These are phyloP conservation scores for Ustilaginoidea virens DNA, from an alignment of 2,329 filamentous ascomycete species.

Conservation along the genomic window DNA sequence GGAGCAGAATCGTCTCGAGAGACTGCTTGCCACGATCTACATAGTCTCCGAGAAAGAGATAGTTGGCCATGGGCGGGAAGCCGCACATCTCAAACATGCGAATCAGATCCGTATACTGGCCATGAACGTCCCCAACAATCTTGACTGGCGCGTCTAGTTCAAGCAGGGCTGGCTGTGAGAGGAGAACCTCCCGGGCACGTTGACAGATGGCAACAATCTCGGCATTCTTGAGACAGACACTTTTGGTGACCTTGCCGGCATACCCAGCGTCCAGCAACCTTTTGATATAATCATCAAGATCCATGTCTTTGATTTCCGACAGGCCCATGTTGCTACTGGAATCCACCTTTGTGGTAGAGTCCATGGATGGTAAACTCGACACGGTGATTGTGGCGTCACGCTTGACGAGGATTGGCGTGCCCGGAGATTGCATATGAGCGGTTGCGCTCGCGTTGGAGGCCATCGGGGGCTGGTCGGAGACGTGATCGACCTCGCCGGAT, in stretches of 20 bases:
- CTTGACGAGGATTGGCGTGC: conserved; percentile 80
- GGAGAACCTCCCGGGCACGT: conserved; percentile 72
- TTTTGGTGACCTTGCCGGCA: conserved; percentile 92
- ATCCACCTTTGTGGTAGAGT: conserved; percentile 25
- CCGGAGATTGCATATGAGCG: conserved; percentile 50
- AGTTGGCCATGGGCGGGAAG: conserved; percentile 84
- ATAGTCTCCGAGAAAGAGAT: conserved; percentile 88
- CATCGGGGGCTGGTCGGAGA: conserved; percentile 77
- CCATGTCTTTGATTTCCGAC: conserved; percentile 79
- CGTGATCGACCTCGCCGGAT: conserved; percentile 81
- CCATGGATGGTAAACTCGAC: conserved; percentile 28
- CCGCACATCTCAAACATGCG: conserved; percentile 98
- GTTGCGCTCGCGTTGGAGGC: conserved; percentile 39
- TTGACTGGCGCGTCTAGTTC: conserved; percentile 93
- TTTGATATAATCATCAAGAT: conserved; percentile 95
- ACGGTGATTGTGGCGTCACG: conserved; percentile 57
- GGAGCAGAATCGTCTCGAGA: conserved; percentile 79
- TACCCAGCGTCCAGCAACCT: conserved; percentile 89
- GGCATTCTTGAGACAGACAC: conserved; percentile 91
- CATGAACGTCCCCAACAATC: conserved; percentile 93
- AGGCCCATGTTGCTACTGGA: conserved; percentile 53
- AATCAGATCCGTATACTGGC: conserved; percentile 91
- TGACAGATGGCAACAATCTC: conserved; percentile 91
- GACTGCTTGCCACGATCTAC: conserved; percentile 95
- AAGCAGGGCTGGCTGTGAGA: conserved; percentile 81